These are phyloP conservation scores for Babesia ovata DNA, from an alignment of 169 alveolate species.

Conservation along the genomic window DNA sequence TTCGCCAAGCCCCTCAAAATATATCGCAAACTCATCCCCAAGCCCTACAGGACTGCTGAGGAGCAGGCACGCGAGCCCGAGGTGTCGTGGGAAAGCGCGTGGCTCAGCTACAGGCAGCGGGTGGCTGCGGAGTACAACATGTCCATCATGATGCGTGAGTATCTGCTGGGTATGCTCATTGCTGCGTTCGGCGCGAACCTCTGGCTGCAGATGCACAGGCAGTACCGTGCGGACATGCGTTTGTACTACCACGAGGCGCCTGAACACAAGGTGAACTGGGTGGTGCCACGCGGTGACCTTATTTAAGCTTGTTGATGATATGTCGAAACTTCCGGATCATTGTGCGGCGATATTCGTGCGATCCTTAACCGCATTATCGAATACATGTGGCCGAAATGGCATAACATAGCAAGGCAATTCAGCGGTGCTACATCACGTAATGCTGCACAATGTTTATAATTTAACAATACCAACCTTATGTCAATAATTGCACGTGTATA, in stretches of 20 bases:
- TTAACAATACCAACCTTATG: too few relatives aligned
- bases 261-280: conserved; percentile 88
- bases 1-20: conserved; percentile 88
- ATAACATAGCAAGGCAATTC: too few relatives aligned
- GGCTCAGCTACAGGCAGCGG: conserved; percentile 85
- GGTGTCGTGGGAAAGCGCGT: conserved; percentile 84
- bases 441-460: too few relatives aligned
- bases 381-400: too few relatives aligned
- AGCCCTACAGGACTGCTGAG: conserved; percentile 84
- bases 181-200: conserved; percentile 79
- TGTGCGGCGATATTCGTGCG: too few relatives aligned
- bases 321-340: background rate
- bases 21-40: conserved; percentile 84
- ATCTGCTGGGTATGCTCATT: conserved; percentile 76
- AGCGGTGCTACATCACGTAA: too few relatives aligned
- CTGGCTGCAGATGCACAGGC: conserved; percentile 76
- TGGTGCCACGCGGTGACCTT: conserved; percentile 87
- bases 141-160: conserved; percentile 76
- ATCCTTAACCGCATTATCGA: too few relatives aligned
- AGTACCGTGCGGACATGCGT: conserved; percentile 85
- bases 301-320: conserved; percentile 18
- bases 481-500: too few relatives aligned
- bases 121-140: conserved; percentile 83
- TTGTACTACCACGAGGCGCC: conserved; percentile 89
- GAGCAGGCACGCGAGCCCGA: conserved; percentile 77